These are phyloP conservation scores for Apophysomyces sp. DNA, from an alignment of 371 early-diverging fungal genomes.

Conservation along the genomic window DNA sequence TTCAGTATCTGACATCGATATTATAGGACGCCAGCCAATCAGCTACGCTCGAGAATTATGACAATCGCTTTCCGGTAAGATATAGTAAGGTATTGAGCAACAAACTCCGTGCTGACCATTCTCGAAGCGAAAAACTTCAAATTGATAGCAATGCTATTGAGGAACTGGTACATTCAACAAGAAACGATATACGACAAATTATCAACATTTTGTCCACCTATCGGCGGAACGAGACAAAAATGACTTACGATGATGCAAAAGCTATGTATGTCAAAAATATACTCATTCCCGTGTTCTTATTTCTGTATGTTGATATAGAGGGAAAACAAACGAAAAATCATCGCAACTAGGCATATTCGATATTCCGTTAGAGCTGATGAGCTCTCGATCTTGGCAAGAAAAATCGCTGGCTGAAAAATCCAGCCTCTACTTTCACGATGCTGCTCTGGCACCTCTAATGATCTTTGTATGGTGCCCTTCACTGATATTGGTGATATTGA, in stretches of 20 bases:
- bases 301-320: constrained; percentile 18
- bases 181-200: constrained; percentile 98
- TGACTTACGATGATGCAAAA: constrained; percentile 86
- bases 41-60: constrained; percentile 74
- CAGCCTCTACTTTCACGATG: constrained; percentile 96
- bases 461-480: constrained; percentile 66
- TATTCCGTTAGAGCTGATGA: constrained; percentile 72
- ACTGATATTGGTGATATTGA: neutral
- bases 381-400: constrained; percentile 45
- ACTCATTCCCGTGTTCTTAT: neutral
- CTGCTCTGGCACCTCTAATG: constrained; percentile 88
- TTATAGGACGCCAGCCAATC: constrained; percentile 39
- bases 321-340: constrained; percentile 75
- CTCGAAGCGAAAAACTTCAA: constrained; percentile 73
- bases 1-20: no score
- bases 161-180: constrained; percentile 81
- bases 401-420: constrained; percentile 74
- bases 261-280: constrained; percentile 46
- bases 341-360: constrained; percentile 85
- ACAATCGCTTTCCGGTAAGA: constrained; percentile 71
- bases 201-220: constrained; percentile 94
- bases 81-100: neutral
- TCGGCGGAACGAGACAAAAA: constrained; percentile 58
- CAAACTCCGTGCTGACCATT: constrained; percentile 3
- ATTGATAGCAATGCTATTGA: constrained; percentile 84